phyloP scores from a whole-genome alignment of 352 stramenopile species.

The Pythium graminicola region DNA sequence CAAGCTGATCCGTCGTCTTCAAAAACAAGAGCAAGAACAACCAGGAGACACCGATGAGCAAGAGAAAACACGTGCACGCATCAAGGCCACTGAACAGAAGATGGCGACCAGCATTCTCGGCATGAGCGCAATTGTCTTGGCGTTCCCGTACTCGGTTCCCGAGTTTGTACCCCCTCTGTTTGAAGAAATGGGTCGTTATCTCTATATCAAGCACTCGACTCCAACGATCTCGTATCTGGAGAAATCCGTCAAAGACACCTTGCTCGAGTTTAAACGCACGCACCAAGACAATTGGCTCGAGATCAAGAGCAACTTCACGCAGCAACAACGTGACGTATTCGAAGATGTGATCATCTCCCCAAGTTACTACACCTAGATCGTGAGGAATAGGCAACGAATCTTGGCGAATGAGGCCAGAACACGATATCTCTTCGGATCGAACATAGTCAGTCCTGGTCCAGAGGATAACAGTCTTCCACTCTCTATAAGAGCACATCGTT shows the following conservation, averaged over 20 bases:
- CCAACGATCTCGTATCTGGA: conserved; percentile 57
- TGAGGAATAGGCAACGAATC: neutral
- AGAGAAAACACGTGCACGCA: conserved; percentile 25
- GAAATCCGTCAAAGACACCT: conserved; percentile 68
- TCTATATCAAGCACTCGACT: conserved; percentile 61
- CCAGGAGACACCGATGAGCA: conserved; percentile 29
- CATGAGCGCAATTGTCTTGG: conserved; percentile 62
- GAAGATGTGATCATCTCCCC: conserved; percentile 74
- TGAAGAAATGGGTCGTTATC: conserved; percentile 60
- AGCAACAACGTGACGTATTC: conserved; percentile 58
- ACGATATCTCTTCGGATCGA: neutral
- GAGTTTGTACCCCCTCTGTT: conserved; percentile 60
- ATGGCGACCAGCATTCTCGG: conserved; percentile 65
- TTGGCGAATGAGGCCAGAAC: neutral
- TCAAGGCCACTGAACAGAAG: conserved; percentile 39
- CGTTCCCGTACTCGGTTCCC: conserved; percentile 72
- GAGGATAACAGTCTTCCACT: no score
- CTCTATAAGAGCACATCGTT: no score
- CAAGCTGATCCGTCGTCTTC: conserved; percentile 51
- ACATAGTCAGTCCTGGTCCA: no score
- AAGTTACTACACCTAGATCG: conserved; percentile 54
- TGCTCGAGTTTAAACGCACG: conserved; percentile 79
- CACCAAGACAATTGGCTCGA: conserved; percentile 82
- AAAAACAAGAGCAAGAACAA: conserved; percentile 33
- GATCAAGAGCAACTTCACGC: conserved; percentile 55